These are phyloP conservation scores for Podospora pseudoanserina DNA, from an alignment of 495 filamentous ascomycete species.

Conservation along the genomic window DNA sequence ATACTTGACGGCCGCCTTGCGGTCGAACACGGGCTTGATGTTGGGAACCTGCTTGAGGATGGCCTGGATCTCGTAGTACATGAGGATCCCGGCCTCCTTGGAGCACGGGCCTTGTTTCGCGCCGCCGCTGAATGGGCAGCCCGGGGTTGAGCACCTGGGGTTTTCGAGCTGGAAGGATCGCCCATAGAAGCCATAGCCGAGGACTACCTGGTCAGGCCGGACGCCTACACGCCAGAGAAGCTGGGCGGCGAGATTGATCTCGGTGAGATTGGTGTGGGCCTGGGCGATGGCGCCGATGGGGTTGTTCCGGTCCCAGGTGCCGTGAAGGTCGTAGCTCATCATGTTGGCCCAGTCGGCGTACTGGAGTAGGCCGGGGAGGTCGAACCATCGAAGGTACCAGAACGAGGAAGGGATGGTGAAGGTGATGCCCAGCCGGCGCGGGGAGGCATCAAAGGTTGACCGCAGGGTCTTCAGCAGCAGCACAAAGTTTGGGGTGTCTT, in stretches of 20 bases:
- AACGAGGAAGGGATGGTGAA: constrained; percentile 48
- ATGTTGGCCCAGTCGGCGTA: constrained; percentile 53
- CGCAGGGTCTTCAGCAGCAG: constrained; percentile 8
- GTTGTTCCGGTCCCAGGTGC: constrained; percentile 27
- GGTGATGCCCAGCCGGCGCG: constrained; percentile 21
- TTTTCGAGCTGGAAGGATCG: constrained; percentile 31
- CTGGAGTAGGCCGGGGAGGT: constrained; percentile 38
- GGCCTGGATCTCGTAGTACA: constrained; percentile 38
- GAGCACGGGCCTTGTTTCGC: constrained; percentile 34
- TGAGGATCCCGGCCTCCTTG: constrained; percentile 29
- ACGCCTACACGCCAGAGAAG: constrained; percentile 52
- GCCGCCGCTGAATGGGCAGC: constrained; percentile 27
- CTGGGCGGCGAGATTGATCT: constrained; percentile 46
- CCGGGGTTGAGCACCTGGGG: constrained; percentile 21
- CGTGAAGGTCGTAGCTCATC: constrained; percentile 54
- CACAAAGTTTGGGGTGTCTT: constrained; percentile 41
- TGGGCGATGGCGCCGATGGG: constrained; percentile 33
- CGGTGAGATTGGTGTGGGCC: constrained; percentile 53
- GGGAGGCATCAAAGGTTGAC: constrained; percentile 1
- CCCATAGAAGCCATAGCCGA: constrained; percentile 55
- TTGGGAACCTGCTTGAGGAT: constrained; percentile 19
- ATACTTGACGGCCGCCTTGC: constrained; percentile 34
- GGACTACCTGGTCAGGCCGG: constrained; percentile 36
- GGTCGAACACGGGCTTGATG: not conserved
- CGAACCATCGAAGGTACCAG: constrained; percentile 56